These are phyloP conservation scores for Nissolia schottii DNA, from an alignment of 306 rosid species.

Conservation along the genomic window DNA sequence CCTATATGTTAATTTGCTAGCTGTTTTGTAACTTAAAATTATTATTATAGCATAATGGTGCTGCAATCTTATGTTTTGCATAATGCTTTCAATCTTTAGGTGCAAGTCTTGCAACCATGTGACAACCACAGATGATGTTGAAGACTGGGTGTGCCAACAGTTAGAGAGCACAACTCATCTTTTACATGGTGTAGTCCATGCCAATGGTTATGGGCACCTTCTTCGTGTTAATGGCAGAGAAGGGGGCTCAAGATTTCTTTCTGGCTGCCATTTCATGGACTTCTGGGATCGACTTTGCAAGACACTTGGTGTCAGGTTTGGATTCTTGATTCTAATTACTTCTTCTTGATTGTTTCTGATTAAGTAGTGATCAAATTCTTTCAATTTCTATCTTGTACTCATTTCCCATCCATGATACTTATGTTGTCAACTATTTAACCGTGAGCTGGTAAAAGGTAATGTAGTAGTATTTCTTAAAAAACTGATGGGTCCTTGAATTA, in stretches of 20 bases:
- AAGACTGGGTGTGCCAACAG: conserved; percentile 90
- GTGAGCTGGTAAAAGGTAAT: too few species aligned
- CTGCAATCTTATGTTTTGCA: neutral
- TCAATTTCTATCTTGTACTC: neutral
- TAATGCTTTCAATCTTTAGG: conserved; percentile 37
- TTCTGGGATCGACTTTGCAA: conserved; percentile 96
- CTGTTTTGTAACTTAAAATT: neutral
- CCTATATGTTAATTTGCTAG: neutral
- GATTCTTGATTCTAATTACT: neutral
- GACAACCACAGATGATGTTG: conserved; percentile 78
- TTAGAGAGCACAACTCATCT: conserved; percentile 88
- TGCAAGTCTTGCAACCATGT: conserved; percentile 94
- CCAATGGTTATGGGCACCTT: conserved; percentile 95
- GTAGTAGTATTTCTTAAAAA: neutral
- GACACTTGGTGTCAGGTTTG: conserved; percentile 81
- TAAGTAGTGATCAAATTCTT: too few species aligned
- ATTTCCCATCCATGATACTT: neutral
- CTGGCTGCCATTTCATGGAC: conserved; percentile 86
- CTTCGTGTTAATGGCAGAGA: conserved; percentile 95
- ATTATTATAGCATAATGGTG: neutral
- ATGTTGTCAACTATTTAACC: too few species aligned
- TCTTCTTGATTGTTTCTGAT: neutral
- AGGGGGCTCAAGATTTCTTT: conserved; percentile 86
- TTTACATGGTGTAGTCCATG: conserved; percentile 88
- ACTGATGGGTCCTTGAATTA: too few species aligned